Evolutionary conservation across 345 rosid genomes (phyloP).

Genomic region (Populus davidiana): DNA sequence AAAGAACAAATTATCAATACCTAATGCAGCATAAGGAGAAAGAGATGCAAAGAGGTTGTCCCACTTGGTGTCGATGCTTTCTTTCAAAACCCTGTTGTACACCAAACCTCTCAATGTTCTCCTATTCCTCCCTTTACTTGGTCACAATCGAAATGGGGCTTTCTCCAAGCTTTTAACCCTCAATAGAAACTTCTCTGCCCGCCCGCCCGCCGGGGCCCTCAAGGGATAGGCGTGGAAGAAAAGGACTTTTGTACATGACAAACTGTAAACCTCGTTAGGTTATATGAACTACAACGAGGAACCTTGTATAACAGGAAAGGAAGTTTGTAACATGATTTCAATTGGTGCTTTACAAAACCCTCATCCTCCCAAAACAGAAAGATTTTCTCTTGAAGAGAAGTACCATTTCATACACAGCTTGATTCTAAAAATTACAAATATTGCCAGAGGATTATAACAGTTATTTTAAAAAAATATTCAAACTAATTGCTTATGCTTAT

Average conservation of each 20-base stretch:
- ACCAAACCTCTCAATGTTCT: not conserved
- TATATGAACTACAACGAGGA: no score
- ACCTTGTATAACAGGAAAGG: not conserved
- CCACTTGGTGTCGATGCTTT: no score
- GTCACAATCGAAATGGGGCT: not conserved
- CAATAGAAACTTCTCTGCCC: no score
- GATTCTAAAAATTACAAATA: not conserved
- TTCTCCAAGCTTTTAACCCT: not conserved
- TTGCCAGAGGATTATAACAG: not conserved
- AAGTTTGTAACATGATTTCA: not conserved
- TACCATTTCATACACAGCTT: not conserved
- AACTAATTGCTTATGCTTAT: not conserved
- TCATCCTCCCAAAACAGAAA: not conserved
- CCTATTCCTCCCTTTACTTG: not conserved
- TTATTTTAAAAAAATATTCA: not conserved
- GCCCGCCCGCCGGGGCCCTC: not conserved
- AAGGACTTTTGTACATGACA: no score
- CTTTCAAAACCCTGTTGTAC: no score
- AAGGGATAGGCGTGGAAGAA: not conserved
- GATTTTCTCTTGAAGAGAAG: no score
- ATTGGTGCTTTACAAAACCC: not conserved
- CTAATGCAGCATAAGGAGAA: no score
- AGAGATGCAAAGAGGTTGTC: no score
- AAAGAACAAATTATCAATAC: no score
- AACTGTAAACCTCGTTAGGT: no score